Conservation (phyloP, 2,329 filamentous ascomycete species). For the Colletotrichum liriopes region DNA sequence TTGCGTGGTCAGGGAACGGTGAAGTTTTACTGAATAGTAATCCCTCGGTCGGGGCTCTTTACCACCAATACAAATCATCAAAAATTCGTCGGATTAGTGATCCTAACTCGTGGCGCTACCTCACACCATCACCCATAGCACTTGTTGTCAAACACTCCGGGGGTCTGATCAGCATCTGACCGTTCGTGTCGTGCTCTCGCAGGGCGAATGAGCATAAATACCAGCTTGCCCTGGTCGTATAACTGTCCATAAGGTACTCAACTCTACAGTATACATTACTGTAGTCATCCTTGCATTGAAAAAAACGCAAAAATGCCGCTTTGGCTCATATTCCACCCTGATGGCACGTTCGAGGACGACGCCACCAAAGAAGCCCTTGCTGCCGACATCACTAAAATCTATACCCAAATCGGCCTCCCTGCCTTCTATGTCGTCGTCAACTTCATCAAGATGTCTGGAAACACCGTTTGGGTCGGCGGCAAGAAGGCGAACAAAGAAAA, state of each 20-base stretch:
- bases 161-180: no score
- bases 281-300: no score
- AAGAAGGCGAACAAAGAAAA: constrained; percentile 18
- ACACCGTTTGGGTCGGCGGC: constrained; percentile 46
- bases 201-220: no score
- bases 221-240: no score
- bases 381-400: constrained; percentile 52
- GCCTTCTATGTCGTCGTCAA: constrained; percentile 62
- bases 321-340: constrained; percentile 59
- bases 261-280: no score
- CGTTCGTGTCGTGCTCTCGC: no score
- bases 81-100: not conserved
- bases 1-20: no score
- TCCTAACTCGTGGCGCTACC: no score
- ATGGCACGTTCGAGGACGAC: constrained; percentile 50
- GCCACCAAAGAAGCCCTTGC: constrained; percentile 51
- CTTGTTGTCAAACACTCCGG: no score
- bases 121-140: no score
- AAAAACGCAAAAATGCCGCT: constrained; percentile 55
- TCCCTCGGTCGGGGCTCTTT: not conserved
- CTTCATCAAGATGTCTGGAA: constrained; percentile 52
- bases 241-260: no score
- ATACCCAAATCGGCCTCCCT: constrained; percentile 51
- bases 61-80: no score
- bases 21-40: not conserved